Evolutionary conservation across 1,284 basidiomycete genomes (phyloP).

Genomic region (Cryptococcus sp.): DNA sequence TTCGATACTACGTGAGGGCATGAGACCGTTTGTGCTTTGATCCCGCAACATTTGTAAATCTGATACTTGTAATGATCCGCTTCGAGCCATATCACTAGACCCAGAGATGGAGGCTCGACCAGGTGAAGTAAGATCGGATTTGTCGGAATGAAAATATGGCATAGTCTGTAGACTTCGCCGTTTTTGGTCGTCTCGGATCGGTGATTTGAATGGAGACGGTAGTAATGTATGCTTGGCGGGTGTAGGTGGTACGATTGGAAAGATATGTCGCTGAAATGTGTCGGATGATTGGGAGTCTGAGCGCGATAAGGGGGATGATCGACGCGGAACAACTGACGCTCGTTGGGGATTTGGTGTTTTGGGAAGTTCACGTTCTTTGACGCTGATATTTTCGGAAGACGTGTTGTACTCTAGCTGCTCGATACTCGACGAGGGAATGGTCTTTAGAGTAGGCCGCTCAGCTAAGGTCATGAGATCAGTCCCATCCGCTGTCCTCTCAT

Average conservation of each 20-base stretch:
- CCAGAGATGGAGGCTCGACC: background rate
- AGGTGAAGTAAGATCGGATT: constrained; percentile 4
- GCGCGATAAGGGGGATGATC: background rate
- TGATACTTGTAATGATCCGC: constrained; percentile 20
- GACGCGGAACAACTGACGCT: background rate
- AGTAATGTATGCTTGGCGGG: background rate
- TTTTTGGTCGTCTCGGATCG: constrained; percentile 15
- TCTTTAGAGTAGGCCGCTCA: background rate
- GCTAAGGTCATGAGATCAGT: background rate
- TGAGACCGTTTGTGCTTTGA: constrained; percentile 3
- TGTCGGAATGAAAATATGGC: constrained; percentile 28
- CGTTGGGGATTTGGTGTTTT: background rate
- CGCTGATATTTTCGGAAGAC: too few relatives aligned
- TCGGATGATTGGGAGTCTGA: background rate
- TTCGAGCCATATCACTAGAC: constrained; percentile 12
- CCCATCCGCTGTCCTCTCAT: background rate
- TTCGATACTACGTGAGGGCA: constrained; percentile 10
- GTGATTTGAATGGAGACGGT: background rate
- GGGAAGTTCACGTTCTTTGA: background rate
- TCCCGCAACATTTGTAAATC: constrained; percentile 23
- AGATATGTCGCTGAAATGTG: constrained; percentile 1
- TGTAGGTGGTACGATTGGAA: constrained; percentile 4
- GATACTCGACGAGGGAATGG: constrained; percentile 5
- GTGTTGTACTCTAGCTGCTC: constrained; percentile 2
- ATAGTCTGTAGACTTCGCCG: constrained; percentile 31